These are phyloP conservation scores for Thielaviopsis populi DNA, from an alignment of 2,329 filamentous ascomycete genomes.

Conservation along the genomic window DNA sequence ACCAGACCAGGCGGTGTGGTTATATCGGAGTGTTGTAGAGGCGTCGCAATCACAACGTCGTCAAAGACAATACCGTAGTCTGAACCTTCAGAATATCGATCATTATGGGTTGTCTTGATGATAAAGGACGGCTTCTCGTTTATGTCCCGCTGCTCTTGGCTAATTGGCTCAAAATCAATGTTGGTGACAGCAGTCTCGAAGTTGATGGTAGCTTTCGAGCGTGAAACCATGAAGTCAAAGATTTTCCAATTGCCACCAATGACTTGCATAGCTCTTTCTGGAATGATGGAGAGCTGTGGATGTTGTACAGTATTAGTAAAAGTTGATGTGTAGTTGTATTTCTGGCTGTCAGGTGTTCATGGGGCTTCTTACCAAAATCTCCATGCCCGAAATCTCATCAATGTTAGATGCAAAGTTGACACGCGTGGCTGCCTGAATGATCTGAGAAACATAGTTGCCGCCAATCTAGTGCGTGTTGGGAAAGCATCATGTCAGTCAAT, in stretches of 20 bases:
- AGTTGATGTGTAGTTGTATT: neutral
- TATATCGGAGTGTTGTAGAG: conserved; percentile 68
- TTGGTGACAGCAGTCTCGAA: conserved; percentile 53
- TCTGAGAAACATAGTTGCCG: conserved; percentile 54
- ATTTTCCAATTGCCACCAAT: conserved; percentile 88
- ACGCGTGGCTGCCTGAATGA: conserved; percentile 79
- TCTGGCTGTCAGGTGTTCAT: neutral
- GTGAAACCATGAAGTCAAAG: conserved; percentile 64
- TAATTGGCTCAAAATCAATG: conserved; percentile 27
- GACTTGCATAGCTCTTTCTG: conserved; percentile 66
- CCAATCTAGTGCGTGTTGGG: conserved; percentile 35
- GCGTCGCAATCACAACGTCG: conserved; percentile 67
- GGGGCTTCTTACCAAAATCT: conserved; percentile 49
- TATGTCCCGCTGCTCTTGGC: neutral
- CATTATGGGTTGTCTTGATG: neutral
- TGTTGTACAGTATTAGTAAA: neutral
- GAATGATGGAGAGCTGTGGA: conserved; percentile 61
- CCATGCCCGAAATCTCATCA: conserved; percentile 70
- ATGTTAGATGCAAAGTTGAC: conserved; percentile 94
- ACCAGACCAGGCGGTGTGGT: conserved; percentile 48
- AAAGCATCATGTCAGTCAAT: neutral
- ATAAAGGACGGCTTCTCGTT: neutral
- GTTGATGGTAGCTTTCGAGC: conserved; percentile 43
- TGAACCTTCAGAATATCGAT: neutral
- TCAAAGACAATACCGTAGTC: conserved; percentile 43